Evolutionary conservation across 2,329 filamentous ascomycete genomes (phyloP).

Genomic region (Paracorniculantispora psalliotae): DNA sequence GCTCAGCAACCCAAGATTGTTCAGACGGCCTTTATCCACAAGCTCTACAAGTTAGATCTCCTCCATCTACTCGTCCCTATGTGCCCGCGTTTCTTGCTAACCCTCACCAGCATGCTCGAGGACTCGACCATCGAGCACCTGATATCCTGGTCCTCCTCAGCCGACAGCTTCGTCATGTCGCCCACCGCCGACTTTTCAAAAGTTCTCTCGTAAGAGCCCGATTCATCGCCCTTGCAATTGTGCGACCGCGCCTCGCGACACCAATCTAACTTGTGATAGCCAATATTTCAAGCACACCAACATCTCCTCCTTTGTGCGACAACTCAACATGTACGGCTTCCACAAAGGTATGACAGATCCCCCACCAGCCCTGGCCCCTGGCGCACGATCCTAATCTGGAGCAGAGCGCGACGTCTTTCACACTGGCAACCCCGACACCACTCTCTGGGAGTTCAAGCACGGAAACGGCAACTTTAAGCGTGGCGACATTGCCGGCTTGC

Average conservation of each 20-base stretch:
- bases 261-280: slow-evolving; percentile 41
- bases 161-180: slow-evolving; percentile 98
- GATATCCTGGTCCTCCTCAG: slow-evolving; percentile 90
- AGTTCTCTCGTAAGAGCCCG: slow-evolving; percentile 78
- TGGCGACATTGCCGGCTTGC: slow-evolving; percentile 81
- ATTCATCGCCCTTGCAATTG: too few species aligned
- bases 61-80: too few species aligned
- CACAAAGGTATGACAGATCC: slow-evolving; percentile 70
- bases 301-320: slow-evolving; percentile 95
- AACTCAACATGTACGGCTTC: slow-evolving; percentile 99
- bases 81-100: slow-evolving; percentile 20
- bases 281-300: slow-evolving; percentile 99
- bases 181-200: slow-evolving; percentile 97
- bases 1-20: slow-evolving; percentile 95
- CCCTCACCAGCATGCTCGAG: slow-evolving; percentile 76
- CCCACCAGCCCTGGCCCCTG: not conserved
- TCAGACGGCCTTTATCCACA: slow-evolving; percentile 98
- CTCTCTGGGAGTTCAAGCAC: slow-evolving; percentile 98
- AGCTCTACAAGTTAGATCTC: slow-evolving; percentile 88
- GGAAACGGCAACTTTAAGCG: slow-evolving; percentile 96
- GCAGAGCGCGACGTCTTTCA: slow-evolving; percentile 97
- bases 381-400: slow-evolving; percentile 13
- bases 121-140: slow-evolving; percentile 88
- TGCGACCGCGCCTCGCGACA: slow-evolving; percentile 15
- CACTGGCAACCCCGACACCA: slow-evolving; percentile 86